Conservation (phyloP, 306 rosid genomes). For the Rosa chinensis region DNA sequence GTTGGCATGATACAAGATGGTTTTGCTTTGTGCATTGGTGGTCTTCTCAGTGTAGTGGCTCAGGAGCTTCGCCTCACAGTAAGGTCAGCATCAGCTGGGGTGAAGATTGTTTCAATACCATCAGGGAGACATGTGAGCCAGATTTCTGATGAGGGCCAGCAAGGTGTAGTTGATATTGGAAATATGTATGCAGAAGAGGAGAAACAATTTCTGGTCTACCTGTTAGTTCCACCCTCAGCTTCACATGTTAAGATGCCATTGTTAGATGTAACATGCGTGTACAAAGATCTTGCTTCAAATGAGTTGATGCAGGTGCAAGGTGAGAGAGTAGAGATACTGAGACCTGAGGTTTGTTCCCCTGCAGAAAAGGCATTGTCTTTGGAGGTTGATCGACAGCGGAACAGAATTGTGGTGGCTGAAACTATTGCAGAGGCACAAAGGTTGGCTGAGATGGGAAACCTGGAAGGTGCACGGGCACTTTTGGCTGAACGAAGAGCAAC, state of each 20-base stretch:
- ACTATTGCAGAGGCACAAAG: slow-evolving; percentile 11
- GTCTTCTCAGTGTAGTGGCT: slow-evolving; percentile 39
- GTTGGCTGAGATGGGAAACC: slow-evolving; percentile 10
- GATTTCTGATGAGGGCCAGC: slow-evolving; percentile 25
- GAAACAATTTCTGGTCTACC: slow-evolving; percentile 32
- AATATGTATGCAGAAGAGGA: slow-evolving; percentile 33
- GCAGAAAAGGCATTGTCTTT: slow-evolving; percentile 1
- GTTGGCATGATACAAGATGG: slow-evolving; percentile 22
- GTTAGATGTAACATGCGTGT: slow-evolving; percentile 6
- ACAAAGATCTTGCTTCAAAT: slow-evolving; percentile 13
- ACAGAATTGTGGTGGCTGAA: slow-evolving; percentile 14
- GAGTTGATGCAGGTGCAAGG: slow-evolving; percentile 11
- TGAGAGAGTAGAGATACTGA: neutral
- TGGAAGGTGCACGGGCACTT: slow-evolving; percentile 14
- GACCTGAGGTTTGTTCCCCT: slow-evolving; percentile 15
- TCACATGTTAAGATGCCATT: slow-evolving; percentile 1
- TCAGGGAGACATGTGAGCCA: slow-evolving; percentile 10
- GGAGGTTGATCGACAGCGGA: slow-evolving; percentile 19
- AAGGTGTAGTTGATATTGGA: slow-evolving; percentile 11
- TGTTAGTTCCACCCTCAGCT: slow-evolving; percentile 6
- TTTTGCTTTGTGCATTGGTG: slow-evolving; percentile 36
- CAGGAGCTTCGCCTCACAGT: slow-evolving; percentile 33
- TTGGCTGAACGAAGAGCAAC: slow-evolving; percentile 3
- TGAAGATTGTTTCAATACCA: slow-evolving; percentile 16
- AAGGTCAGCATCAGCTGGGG: slow-evolving; percentile 24